Evolutionary conservation across 2,329 filamentous ascomycete genomes (phyloP).

Genomic region (Aspergillus novofumigatus): DNA sequence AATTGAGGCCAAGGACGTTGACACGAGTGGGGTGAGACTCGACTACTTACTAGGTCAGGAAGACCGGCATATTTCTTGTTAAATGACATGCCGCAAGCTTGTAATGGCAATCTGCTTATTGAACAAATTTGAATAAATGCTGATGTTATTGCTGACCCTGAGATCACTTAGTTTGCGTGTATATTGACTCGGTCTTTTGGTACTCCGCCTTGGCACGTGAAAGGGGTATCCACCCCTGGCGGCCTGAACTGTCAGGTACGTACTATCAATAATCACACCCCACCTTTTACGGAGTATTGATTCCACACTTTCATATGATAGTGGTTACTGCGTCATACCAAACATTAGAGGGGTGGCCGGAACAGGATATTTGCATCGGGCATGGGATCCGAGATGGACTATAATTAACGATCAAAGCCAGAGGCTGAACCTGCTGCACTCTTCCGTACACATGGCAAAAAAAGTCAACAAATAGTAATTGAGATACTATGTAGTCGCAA

Average conservation of each 20-base stretch:
- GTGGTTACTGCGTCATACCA: background rate
- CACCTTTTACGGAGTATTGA: background rate
- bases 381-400: background rate
- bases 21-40: background rate
- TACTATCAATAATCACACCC: background rate
- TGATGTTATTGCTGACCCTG: background rate
- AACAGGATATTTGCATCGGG: background rate
- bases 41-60: conserved; percentile 65
- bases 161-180: background rate
- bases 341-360: background rate
- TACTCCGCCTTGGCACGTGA: conserved; percentile 7
- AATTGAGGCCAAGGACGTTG: conserved; percentile 2
- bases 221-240: conserved; percentile 1
- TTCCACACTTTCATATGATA: background rate
- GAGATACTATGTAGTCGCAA: background rate
- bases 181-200: background rate
- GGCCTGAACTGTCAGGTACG: background rate
- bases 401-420: no score
- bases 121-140: background rate
- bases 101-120: background rate
- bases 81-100: conserved; percentile 56
- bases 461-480: no score
- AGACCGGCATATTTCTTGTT: conserved; percentile 78
- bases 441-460: no score
- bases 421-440: no score